phyloP scores from a whole-genome alignment of 1,284 basidiomycete species.

The Ganoderma meredithae region DNA sequence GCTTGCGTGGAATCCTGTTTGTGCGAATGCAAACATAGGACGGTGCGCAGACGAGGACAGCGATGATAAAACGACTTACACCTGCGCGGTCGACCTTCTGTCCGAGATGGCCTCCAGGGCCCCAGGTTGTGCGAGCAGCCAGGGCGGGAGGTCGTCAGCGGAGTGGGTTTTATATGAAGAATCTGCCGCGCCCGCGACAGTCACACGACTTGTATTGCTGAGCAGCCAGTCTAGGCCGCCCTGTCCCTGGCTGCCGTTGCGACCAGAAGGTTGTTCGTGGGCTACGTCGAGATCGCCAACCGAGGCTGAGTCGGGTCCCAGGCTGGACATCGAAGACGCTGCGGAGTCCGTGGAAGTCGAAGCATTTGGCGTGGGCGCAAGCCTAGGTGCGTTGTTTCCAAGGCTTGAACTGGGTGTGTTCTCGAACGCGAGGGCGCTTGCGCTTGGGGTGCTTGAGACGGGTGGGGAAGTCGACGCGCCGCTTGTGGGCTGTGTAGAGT shows the following conservation, averaged over 20 bases:
- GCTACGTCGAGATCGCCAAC: constrained; percentile 1
- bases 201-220: constrained; percentile 36
- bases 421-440: background rate
- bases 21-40: constrained; percentile 11
- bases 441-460: background rate
- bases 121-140: constrained; percentile 38
- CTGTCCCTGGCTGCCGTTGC: constrained; percentile 15
- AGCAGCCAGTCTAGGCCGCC: constrained; percentile 38
- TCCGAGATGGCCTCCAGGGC: constrained; percentile 43
- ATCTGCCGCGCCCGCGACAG: constrained; percentile 14
- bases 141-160: constrained; percentile 32
- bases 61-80: constrained; percentile 40
- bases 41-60: constrained; percentile 1
- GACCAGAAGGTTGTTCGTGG: constrained; percentile 12
- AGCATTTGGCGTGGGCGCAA: background rate
- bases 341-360: background rate
- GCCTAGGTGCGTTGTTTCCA: background rate
- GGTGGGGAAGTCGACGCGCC: constrained; percentile 4
- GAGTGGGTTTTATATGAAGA: constrained; percentile 7
- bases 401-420: background rate
- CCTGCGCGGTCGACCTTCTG: constrained; percentile 54
- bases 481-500: background rate
- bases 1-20: constrained; percentile 50
- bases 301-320: background rate
- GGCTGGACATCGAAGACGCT: background rate